Percentiles rank a stretch among this genome's conserved stretches.
These are phyloP conservation scores for Solanum chiquidenum DNA, from an alignment of 257 asterid genomes.

Conservation along the genomic window DNA sequence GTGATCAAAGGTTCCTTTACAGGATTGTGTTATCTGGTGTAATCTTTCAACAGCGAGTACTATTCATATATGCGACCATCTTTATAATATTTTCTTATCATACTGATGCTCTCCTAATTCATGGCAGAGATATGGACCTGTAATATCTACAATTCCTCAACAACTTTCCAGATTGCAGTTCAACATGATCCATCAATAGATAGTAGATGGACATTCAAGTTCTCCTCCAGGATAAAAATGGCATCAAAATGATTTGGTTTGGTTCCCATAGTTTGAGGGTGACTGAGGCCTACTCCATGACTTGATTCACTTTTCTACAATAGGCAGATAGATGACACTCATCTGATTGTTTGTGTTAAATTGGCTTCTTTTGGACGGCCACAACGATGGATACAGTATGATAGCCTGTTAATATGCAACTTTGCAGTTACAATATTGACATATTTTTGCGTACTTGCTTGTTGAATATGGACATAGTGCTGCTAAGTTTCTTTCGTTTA, in stretches of 20 bases:
- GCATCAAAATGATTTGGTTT: not conserved
- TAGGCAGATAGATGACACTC: not conserved
- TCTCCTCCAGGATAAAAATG: not conserved
- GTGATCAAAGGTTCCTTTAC: not conserved
- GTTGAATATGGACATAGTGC: not conserved
- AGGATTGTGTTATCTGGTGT: not conserved
- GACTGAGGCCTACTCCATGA: not conserved
- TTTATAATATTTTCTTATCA: not conserved
- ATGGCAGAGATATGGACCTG: constrained; percentile 91
- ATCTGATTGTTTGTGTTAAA: not conserved
- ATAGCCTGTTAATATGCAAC: not conserved
- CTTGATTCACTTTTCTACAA: not conserved
- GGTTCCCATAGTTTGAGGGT: not conserved
- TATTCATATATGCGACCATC: not conserved
- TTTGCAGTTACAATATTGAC: not conserved
- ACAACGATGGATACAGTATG: not conserved
- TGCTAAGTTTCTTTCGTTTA: not conserved
- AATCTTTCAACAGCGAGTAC: not conserved
- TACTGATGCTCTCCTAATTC: not conserved
- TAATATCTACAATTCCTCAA: constrained; percentile 89
- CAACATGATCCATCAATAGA: constrained; percentile 80
- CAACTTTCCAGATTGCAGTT: constrained; percentile 93
- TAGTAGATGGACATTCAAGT: not conserved
- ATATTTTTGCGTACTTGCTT: not conserved
- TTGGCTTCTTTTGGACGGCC: not conserved